phyloP scores from a whole-genome alignment of 495 filamentous ascomycete genomes.

The Neurospora tetraspora region DNA sequence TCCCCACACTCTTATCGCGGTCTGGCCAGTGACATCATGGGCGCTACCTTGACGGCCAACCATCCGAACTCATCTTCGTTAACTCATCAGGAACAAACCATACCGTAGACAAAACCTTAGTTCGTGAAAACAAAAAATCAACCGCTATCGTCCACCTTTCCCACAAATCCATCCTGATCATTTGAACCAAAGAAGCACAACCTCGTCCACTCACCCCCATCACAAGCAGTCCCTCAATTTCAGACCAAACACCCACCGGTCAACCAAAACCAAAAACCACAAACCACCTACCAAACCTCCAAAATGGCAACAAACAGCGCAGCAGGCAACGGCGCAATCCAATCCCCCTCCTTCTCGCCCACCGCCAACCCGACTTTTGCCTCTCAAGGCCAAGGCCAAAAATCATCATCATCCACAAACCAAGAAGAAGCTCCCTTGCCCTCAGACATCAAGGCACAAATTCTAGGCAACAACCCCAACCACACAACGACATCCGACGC shows the following conservation, averaged over 20 bases:
- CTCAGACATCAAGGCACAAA: conserved; percentile 10
- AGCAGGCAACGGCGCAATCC: conserved; percentile 8
- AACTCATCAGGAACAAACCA: background rate
- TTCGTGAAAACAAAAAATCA: too few species aligned
- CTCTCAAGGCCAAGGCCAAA: conserved; percentile 8
- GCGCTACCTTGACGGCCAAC: background rate
- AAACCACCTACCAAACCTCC: background rate
- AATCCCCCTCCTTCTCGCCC: background rate
- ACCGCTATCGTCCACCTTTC: too few species aligned
- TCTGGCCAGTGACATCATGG: conserved; percentile 3
- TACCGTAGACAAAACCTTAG: background rate
- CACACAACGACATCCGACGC: too few species aligned
- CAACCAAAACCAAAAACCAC: background rate
- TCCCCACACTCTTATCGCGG: background rate
- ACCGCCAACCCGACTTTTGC: conserved; percentile 18
- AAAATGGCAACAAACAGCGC: conserved; percentile 24
- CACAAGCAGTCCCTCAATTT: background rate
- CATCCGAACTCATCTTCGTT: background rate
- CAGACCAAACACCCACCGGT: background rate
- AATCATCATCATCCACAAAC: background rate
- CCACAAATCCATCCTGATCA: too few species aligned
- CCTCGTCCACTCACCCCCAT: background rate
- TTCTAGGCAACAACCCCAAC: background rate
- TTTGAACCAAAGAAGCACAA: background rate
- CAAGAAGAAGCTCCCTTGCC: conserved; percentile 4